Evolutionary conservation across 768 basidiomycete species (phyloP).

Genomic region (Trichaptum fuscoviolaceum): DNA sequence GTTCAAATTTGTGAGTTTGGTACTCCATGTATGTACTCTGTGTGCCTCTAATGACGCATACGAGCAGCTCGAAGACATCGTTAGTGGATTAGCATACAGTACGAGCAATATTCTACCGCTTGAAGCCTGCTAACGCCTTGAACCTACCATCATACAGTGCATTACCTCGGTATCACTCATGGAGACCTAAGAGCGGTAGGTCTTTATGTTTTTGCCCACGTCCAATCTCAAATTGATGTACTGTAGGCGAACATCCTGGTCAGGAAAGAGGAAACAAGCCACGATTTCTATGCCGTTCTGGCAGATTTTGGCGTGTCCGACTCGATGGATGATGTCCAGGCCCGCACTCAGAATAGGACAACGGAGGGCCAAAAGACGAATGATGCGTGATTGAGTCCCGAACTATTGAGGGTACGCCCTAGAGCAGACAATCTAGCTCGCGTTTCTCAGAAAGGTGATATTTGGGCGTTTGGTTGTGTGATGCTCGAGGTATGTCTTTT

Average conservation of each 20-base stretch:
- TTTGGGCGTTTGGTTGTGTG: too few relatives aligned
- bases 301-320: conserved; percentile 1
- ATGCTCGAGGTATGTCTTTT: too few relatives aligned
- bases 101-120: not conserved
- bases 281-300: not conserved
- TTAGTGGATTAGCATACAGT: not conserved
- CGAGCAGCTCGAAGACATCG: not conserved
- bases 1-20: not conserved
- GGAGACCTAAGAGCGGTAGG: not conserved
- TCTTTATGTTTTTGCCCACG: not conserved
- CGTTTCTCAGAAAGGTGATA: too few relatives aligned
- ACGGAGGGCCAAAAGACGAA: too few relatives aligned
- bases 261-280: not conserved
- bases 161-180: not conserved
- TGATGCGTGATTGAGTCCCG: too few relatives aligned
- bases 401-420: too few relatives aligned
- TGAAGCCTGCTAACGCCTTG: not conserved
- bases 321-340: not conserved
- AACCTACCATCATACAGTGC: not conserved
- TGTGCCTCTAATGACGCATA: not conserved
- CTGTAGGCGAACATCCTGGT: not conserved
- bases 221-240: not conserved
- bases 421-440: too few relatives aligned
- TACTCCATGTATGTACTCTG: not conserved
- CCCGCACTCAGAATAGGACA: too few relatives aligned